phyloP scores from a whole-genome alignment of 768 basidiomycete genomes.

The Pleurotus tuber-regium region DNA sequence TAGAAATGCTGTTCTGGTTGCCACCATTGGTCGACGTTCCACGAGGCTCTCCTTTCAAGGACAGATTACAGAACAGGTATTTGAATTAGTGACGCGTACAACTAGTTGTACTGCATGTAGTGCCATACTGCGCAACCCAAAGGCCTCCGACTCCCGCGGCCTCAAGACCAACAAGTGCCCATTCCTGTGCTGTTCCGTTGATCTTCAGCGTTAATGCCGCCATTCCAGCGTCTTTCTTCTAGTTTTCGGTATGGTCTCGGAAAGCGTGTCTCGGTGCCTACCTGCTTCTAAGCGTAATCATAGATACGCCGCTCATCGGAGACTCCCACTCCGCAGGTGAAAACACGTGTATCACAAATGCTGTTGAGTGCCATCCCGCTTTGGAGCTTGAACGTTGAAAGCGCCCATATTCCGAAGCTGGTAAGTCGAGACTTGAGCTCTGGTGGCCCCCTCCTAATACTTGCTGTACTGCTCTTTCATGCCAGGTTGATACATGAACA shows the following conservation, averaged over 20 bases:
- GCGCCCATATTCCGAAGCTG: neutral
- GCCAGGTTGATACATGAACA: neutral
- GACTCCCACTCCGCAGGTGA: neutral
- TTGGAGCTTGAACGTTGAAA: neutral
- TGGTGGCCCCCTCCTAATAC: neutral
- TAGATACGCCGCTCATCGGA: neutral
- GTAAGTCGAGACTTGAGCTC: neutral
- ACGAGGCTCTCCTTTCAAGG: neutral
- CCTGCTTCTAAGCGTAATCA: neutral
- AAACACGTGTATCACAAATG: slow-evolving; percentile 8
- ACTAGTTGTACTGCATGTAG: neutral
- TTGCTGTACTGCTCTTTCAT: neutral
- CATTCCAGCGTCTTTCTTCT: neutral
- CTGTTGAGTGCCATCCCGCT: neutral
- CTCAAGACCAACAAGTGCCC: neutral
- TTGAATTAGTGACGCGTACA: neutral
- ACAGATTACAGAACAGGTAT: too few relatives aligned
- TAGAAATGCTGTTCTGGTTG: neutral
- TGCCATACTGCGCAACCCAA: neutral
- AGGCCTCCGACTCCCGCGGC: slow-evolving; percentile 4
- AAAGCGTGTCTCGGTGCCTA: neutral
- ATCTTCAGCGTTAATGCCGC: neutral
- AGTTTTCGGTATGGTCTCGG: slow-evolving; percentile 7
- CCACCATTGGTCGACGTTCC: neutral
- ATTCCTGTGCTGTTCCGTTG: neutral